Evolutionary conservation across 371 early-diverging fungal species (phyloP).

Genomic region (Mucor mucedo): DNA sequence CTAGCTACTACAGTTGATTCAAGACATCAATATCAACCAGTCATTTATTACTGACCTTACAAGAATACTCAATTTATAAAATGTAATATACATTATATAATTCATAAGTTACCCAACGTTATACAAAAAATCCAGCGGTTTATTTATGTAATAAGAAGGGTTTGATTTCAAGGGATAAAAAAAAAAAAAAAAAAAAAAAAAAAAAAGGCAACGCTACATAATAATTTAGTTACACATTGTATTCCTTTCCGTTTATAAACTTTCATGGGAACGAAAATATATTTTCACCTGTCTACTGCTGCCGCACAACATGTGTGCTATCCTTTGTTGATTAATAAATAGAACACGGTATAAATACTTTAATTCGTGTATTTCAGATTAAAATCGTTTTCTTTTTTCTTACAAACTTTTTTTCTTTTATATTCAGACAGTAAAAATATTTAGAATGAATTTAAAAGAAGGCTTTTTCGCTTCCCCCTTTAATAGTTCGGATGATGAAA

Average conservation of each 20-base stretch:
- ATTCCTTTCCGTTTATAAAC: neutral
- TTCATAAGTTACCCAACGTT: too few relatives aligned
- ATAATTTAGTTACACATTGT: neutral
- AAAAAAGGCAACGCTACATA: neutral
- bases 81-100: too few relatives aligned
- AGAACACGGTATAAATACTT: conserved; percentile 3
- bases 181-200: neutral
- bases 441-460: conserved; percentile 17
- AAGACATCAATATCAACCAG: too few relatives aligned
- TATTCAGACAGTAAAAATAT: neutral
- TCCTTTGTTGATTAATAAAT: conserved; percentile 1
- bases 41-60: too few relatives aligned
- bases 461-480: conserved; percentile 37
- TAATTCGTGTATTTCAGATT: neutral
- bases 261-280: conserved; percentile 9
- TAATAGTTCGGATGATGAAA: conserved; percentile 30
- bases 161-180: conserved; percentile 6
- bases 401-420: too few relatives aligned
- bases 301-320: neutral
- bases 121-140: too few relatives aligned
- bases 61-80: too few relatives aligned
- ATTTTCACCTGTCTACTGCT: neutral
- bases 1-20: too few relatives aligned
- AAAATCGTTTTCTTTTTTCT: neutral
- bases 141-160: conserved; percentile 21